phyloP scores from a whole-genome alignment of 257 asterid genomes.

The Nicotiana otophora region DNA sequence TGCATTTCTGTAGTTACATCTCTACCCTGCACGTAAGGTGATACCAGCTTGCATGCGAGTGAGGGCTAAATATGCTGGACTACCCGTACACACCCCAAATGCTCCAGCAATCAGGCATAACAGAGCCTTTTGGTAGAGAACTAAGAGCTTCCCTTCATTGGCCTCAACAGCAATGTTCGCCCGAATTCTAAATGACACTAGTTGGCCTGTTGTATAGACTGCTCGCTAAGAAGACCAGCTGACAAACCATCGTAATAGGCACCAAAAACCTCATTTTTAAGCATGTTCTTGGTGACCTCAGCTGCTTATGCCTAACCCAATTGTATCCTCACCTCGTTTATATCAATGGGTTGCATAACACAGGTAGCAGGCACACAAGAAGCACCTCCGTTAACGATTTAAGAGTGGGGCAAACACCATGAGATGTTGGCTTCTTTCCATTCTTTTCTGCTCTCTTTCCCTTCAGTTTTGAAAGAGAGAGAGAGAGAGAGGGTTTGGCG shows the following conservation, averaged over 20 bases:
- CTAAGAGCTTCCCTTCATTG: conserved; percentile 78
- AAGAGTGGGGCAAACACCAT: conserved; percentile 69
- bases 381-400: conserved; percentile 89
- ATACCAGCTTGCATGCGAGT: conserved; percentile 97
- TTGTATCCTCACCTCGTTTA: conserved; percentile 95
- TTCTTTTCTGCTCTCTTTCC: conserved; percentile 42
- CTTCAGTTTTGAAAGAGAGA: conserved; percentile 8
- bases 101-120: conserved; percentile 95
- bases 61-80: conserved; percentile 90
- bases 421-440: conserved; percentile 46
- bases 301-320: conserved; percentile 88
- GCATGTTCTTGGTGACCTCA: conserved; percentile 40
- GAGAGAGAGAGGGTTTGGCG: not conserved
- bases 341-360: conserved; percentile 83
- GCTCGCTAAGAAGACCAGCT: conserved; percentile 96
- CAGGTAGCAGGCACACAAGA: conserved; percentile 95
- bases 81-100: conserved; percentile 74
- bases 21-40: conserved; percentile 67
- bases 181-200: conserved; percentile 77
- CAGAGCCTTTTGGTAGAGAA: conserved; percentile 77
- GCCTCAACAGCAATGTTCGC: conserved; percentile 76
- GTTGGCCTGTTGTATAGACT: conserved; percentile 89
- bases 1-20: conserved; percentile 76
- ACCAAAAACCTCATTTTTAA: conserved; percentile 58
- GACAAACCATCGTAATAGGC: conserved; percentile 85